A percentile compares a stretch with the other conserved stretches of the same genome.
phyloP scores from a whole-genome alignment of 2,329 filamentous ascomycete species.

The Niveomyces coronatus region DNA sequence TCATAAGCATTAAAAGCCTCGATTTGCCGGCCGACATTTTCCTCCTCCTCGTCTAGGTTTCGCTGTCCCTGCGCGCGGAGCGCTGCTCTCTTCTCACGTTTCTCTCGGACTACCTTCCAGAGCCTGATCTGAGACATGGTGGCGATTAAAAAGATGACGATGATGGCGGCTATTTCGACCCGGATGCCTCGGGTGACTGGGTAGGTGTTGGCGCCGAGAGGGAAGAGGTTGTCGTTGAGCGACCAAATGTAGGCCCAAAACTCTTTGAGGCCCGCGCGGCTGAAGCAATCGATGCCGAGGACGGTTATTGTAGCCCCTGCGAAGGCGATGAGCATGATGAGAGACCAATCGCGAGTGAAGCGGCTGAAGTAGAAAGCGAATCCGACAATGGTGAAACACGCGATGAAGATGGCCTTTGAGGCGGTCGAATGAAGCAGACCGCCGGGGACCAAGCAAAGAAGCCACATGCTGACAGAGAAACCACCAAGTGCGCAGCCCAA shows the following conservation, averaged over 20 bases:
- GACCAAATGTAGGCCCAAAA: slow-evolving; percentile 92
- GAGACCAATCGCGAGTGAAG: slow-evolving; percentile 65
- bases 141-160: slow-evolving; percentile 65
- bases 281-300: slow-evolving; percentile 85
- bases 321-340: slow-evolving; percentile 71
- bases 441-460: slow-evolving; percentile 66
- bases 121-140: slow-evolving; percentile 76
- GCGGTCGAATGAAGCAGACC: slow-evolving; percentile 56
- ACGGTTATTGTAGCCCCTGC: slow-evolving; percentile 69
- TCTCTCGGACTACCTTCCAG: slow-evolving; percentile 69
- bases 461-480: slow-evolving; percentile 84
- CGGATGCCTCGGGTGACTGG: slow-evolving; percentile 78
- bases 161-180: slow-evolving; percentile 69
- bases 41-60: slow-evolving; percentile 54
- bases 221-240: slow-evolving; percentile 72
- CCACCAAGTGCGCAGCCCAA: slow-evolving; percentile 82
- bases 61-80: slow-evolving; percentile 39
- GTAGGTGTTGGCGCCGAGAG: slow-evolving; percentile 64
- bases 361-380: slow-evolving; percentile 72
- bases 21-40: slow-evolving; percentile 56
- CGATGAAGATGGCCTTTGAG: slow-evolving; percentile 66
- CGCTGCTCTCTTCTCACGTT: slow-evolving; percentile 41
- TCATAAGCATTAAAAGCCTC: slow-evolving; percentile 53
- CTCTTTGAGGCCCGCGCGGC: slow-evolving; percentile 81
- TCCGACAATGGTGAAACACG: slow-evolving; percentile 53